Evolutionary conservation across 1,139 yeast genomes (phyloP), one percentile per base, ranked within the genome.

Genomic region (Geotrichum aggregatum): DNA sequence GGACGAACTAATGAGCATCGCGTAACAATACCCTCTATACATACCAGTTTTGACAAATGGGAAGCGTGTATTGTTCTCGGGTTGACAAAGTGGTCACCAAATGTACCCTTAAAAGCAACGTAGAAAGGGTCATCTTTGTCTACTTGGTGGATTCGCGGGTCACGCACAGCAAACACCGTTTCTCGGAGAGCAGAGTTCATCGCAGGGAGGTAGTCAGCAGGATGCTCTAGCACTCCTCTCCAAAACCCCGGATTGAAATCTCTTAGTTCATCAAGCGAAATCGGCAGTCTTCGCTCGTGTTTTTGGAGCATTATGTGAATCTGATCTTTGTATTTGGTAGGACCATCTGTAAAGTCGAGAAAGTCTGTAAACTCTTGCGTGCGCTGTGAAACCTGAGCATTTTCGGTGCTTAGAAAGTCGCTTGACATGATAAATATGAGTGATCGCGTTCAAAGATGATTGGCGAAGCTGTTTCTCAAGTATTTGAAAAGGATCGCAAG

Each of bases 1-100:
- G 98, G 98, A 57, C 98, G 79, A 44, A 92, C 95, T 56, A 92
- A 75, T 1, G 98, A 89, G 40, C 96, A 92, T 58, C 95, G 77
- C 1, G 98, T 92, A 18, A 92, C 96, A 63, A 92, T 92, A 54
- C 99, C 99, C 71, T 92, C 98, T 35, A 94, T 76, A 1, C 96
- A 85, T 35, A 92, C 82, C 77, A 92, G 75, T 63, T 84, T 84
- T 47, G 95, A 88, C 51, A 92, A 74, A 60, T 82, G 85, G 16
- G 76, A 71, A 1, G 98, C 84, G 56, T 83, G 80, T 57, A 94
- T 81, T 1, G 96, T 83, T 65, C 98, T 78, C 26, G 99, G 97
- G 19, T 91, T 85, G 31, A 91, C 83, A 53, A 85, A 79, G 65
- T 89, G 91, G 54, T 83, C 81, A 52, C 98, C 98, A 68, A 92